Evolutionary conservation across 371 early-diverging fungal species (phyloP), one percentile per base, ranked within the genome.

Genomic region (Apophysomyces trapeziformis): DNA sequence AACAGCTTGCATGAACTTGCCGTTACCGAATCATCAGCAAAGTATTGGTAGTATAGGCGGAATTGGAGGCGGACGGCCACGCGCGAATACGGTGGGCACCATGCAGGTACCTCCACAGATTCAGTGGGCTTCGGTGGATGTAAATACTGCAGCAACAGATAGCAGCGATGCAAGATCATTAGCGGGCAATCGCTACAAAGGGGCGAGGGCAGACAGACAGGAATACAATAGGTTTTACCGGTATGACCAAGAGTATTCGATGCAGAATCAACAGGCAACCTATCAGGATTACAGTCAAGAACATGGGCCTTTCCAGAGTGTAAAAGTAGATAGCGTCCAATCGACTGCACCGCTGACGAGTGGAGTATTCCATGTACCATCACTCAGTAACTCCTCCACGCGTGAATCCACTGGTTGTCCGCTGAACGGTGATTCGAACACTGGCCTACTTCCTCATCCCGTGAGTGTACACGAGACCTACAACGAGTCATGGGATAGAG

Each of bases 51-150:
- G 46, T 6, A 45, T 45, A 16, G 38, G 38, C 38, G 60, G 11
- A 5, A 56, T 16, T 41, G 47, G 47, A 11, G 66, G 54, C 36
- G 74, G 70, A 13, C 66, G 82, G 5, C 82, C 82, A 14, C 70
- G 82, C 35, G 79, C 82, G 7, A 82, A 70, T 61, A 82, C 82
- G 39, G 63, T 82, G 8, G 82, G 82, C 6, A 76, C 78, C 1
- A 71, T 78, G 70, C 77, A 76, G 26, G 68, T 70, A 7, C 75
- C 78, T 9, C 76, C 74, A 14, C 82, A 73, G 18, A 68, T 74
- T 13, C 78, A 76, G 45, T 45, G 46, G 46, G 46, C 46, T 7
- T n/a, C 46, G 46, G 16, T 45, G 46, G 46, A 45, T 45, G 16
- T 45, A 0, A 45, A 13, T 18, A 4, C 46, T 6, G 16, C n/a